Evolutionary conservation across 2,329 filamentous ascomycete genomes (phyloP).

Genomic region (Alternaria sp.): DNA sequence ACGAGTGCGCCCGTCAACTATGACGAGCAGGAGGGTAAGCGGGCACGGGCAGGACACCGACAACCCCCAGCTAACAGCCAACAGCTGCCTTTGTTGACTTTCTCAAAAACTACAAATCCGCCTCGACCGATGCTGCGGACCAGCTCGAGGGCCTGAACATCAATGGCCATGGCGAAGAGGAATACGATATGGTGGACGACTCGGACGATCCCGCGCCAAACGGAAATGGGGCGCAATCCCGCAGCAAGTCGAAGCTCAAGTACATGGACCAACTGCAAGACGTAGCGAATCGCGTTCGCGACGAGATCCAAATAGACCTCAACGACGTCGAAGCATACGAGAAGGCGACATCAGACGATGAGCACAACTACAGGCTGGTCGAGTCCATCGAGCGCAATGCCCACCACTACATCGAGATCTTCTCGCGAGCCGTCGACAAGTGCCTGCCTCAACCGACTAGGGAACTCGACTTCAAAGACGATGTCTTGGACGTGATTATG

Average conservation of each 20-base stretch:
- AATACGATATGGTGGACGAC: slow-evolving; percentile 93
- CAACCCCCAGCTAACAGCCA: slow-evolving; percentile 46
- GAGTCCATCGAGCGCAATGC: slow-evolving; percentile 89
- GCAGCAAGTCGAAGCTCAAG: slow-evolving; percentile 72
- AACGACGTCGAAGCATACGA: slow-evolving; percentile 90
- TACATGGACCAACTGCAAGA: slow-evolving; percentile 89
- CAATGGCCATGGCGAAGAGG: slow-evolving; percentile 86
- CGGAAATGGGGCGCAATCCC: slow-evolving; percentile 54
- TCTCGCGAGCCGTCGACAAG: slow-evolving; percentile 87
- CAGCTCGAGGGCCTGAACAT: slow-evolving; percentile 86
- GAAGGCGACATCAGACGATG: slow-evolving; percentile 68
- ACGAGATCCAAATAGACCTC: slow-evolving; percentile 85
- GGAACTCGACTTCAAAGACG: slow-evolving; percentile 93
- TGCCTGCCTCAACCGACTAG: slow-evolving; percentile 79
- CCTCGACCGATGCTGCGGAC: slow-evolving; percentile 73
- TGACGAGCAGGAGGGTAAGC: slow-evolving; percentile 80
- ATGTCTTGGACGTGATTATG: slow-evolving; percentile 96
- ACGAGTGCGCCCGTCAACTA: slow-evolving; percentile 85
- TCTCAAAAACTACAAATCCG: slow-evolving; percentile 86
- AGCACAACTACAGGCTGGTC: slow-evolving; percentile 71
- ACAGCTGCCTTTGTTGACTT: slow-evolving; percentile 86
- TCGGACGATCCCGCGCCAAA: slow-evolving; percentile 67
- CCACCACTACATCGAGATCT: slow-evolving; percentile 91
- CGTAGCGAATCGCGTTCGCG: slow-evolving; percentile 78
- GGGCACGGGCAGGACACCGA: slow-evolving; percentile 23